phyloP scores from a whole-genome alignment of 768 basidiomycete genomes.

The Pisolithus albus region DNA sequence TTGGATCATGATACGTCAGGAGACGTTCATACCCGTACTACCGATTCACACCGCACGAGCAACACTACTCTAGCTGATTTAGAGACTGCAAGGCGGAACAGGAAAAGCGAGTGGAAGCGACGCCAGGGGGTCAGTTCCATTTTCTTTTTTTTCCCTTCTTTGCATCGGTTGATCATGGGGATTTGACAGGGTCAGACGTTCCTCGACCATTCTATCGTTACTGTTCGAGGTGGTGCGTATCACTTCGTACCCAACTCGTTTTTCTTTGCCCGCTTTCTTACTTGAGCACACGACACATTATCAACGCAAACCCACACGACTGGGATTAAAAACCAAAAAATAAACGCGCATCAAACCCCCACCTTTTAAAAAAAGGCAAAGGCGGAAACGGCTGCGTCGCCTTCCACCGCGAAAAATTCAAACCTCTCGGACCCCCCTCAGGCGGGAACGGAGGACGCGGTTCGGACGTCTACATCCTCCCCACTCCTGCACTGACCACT shows the following conservation, averaged over 20 bases:
- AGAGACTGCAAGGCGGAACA: slow-evolving; percentile 23
- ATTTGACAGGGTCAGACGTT: slow-evolving; percentile 68
- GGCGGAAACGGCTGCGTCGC: slow-evolving; percentile 92
- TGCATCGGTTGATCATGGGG: background rate
- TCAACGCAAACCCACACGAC: too few relatives aligned
- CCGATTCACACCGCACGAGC: background rate
- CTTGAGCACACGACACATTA: background rate
- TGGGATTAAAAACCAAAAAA: background rate
- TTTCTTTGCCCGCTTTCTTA: background rate
- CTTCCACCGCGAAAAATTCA: slow-evolving; percentile 86
- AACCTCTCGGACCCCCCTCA: slow-evolving; percentile 79
- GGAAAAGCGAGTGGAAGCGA: slow-evolving; percentile 71
- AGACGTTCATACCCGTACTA: background rate
- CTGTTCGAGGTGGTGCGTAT: slow-evolving; percentile 61
- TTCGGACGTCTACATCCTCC: slow-evolving; percentile 79
- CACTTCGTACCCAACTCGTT: background rate
- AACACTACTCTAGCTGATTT: background rate
- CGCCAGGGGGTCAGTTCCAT: slow-evolving; percentile 53
- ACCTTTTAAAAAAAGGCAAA: slow-evolving; percentile 50
- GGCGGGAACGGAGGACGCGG: slow-evolving; percentile 91
- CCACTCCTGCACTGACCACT: slow-evolving; percentile 70
- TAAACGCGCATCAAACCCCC: too few relatives aligned
- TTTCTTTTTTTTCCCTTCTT: background rate
- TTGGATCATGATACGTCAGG: background rate
- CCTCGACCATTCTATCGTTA: slow-evolving; percentile 76